These are phyloP conservation scores for Coniochaeta sp. DNA, from an alignment of 2,329 filamentous ascomycete species.

Conservation along the genomic window DNA sequence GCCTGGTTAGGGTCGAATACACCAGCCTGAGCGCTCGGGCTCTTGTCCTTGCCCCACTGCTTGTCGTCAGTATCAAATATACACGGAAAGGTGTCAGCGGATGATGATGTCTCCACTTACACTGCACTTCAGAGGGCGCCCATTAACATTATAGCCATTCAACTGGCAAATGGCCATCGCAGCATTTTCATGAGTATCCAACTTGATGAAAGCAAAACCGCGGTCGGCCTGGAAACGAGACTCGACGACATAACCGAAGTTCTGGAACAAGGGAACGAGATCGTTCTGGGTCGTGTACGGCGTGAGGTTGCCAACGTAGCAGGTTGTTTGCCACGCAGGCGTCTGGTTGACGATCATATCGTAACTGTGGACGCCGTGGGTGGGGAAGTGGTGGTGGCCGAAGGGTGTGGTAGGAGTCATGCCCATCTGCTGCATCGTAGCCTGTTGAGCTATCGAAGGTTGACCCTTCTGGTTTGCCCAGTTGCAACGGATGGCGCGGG, in stretches of 20 bases:
- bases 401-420: slow-evolving; percentile 96
- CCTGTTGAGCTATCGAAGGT: slow-evolving; percentile 94
- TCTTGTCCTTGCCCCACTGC: slow-evolving; percentile 99
- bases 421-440: slow-evolving; percentile 94
- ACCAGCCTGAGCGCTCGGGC: slow-evolving; percentile 61
- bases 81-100: no score
- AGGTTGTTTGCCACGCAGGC: slow-evolving; percentile 95
- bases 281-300: slow-evolving; percentile 97
- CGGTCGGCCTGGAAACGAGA: slow-evolving; percentile 97
- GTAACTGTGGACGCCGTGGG: slow-evolving; percentile 92
- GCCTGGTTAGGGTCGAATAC: slow-evolving; percentile 66
- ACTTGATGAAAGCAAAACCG: slow-evolving; percentile 98
- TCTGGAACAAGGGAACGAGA: slow-evolving; percentile 95
- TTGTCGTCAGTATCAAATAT: neutral
- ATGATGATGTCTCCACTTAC: no score
- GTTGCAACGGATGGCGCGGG: slow-evolving; percentile 96
- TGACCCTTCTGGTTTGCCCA: slow-evolving; percentile 99
- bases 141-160: slow-evolving; percentile 97
- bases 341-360: slow-evolving; percentile 96
- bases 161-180: slow-evolving; percentile 98
- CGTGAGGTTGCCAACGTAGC: slow-evolving; percentile 95
- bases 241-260: slow-evolving; percentile 96
- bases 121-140: slow-evolving; percentile 94
- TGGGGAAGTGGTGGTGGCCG: slow-evolving; percentile 95
- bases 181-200: slow-evolving; percentile 97